Evolutionary conservation across 441 rosid genomes (phyloP), one percentile per base, ranked within the genome.

Genomic region (Rhodomyrtus psidioides): DNA sequence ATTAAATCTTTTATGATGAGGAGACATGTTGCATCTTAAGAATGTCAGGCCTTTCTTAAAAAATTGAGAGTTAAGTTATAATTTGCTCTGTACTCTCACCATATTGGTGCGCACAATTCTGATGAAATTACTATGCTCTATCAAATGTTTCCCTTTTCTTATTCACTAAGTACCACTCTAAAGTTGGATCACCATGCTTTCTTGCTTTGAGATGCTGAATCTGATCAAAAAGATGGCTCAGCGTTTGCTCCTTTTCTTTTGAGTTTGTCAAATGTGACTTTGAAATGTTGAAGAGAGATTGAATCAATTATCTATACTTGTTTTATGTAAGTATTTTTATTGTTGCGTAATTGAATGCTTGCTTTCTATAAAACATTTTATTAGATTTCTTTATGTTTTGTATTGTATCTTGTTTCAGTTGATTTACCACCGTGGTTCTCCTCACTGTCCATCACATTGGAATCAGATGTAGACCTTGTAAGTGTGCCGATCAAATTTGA

Each of bases 351-450:
- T 70, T 39, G 79, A 70, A 19, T 21, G n/a, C 39, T 70, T 70
- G 79, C 79, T 34, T 19, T 70, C 79, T 3, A 49, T 42, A 34
- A 34, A 70, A 70, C 79, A 70, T 19, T 70, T 70, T 70, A 70
- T 70, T 70, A 42, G 79, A 34, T 21, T 65, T 65, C n/a, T 70
- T 70, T 70, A 70, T 70, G 79, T 34, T 70, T 70, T 70, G 79
- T 42, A 46, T 81, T 30, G 7, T 81, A 28, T 57, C 59, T 79
- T 85, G 62, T 70, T 81, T 89, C 94, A 97, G 99, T 97, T 88
- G 98, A 96, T 89, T 93, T 97, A 90, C 98, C 98, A 55, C 96
- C 92, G 83, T 96, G 96, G 97, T 97, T 97, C 93, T 94, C 98
- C 16, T 94, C 98, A 21, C 49, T 97, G 89, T 94, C 94, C 84